Conservation (phyloP, 768 basidiomycete genomes). For the Porpolomopsis calyptriformis region DNA sequence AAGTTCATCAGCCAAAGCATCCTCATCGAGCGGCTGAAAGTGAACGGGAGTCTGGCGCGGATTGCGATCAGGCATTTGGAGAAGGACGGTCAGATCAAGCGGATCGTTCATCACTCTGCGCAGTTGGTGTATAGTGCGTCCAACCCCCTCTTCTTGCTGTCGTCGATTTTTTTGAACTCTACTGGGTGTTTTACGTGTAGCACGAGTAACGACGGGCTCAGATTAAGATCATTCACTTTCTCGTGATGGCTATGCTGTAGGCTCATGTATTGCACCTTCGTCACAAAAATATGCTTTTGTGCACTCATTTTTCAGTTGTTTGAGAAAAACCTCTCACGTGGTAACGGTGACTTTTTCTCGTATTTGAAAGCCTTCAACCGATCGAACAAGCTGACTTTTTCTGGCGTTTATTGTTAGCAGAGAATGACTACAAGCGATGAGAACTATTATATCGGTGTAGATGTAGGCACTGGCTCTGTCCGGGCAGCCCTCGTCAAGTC, state of each 20-base stretch:
- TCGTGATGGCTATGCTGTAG: conserved; percentile 15
- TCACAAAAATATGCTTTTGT: background rate
- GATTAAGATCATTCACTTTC: conserved; percentile 26
- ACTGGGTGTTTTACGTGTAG: conserved; percentile 17
- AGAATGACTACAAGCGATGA: conserved; percentile 16
- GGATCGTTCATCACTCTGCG: conserved; percentile 88
- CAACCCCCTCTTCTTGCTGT: background rate
- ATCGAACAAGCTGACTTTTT: no score
- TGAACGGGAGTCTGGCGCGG: conserved; percentile 92
- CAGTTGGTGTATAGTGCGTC: conserved; percentile 96
- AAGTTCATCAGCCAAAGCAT: conserved; percentile 96
- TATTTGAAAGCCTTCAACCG: no score
- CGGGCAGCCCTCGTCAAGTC: conserved; percentile 71
- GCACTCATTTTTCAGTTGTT: no score
- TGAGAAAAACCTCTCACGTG: no score
- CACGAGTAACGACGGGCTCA: conserved; percentile 38
- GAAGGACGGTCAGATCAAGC: conserved; percentile 90
- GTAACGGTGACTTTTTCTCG: no score
- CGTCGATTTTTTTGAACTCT: background rate
- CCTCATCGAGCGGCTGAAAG: conserved; percentile 96
- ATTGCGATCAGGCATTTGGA: conserved; percentile 85
- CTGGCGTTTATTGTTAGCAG: background rate
- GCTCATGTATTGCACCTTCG: conserved; percentile 21
- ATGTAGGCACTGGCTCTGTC: conserved; percentile 91
- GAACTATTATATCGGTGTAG: conserved; percentile 60